Percentiles rank a stretch among this genome's conserved stretches.
These are phyloP conservation scores for Colletotrichum eremochloae DNA, from an alignment of 2,329 filamentous ascomycete genomes.

Conservation along the genomic window DNA sequence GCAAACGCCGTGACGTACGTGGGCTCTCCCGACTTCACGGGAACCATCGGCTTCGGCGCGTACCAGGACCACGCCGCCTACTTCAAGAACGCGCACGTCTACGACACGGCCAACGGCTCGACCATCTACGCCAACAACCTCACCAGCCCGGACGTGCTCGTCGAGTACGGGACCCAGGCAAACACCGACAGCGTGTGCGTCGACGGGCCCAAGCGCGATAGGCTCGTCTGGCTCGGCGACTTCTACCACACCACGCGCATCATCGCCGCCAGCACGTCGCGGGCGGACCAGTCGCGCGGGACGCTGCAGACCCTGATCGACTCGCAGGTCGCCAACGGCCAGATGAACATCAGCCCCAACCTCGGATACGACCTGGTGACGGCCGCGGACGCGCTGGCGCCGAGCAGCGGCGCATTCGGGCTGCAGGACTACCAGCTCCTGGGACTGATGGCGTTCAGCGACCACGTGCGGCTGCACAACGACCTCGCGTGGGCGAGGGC, in stretches of 20 bases:
- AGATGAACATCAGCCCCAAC: slow-evolving; percentile 35
- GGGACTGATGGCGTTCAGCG: slow-evolving; percentile 39
- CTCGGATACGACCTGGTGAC: slow-evolving; percentile 40
- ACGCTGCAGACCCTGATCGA: slow-evolving; percentile 50
- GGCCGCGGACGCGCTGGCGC: slow-evolving; percentile 3
- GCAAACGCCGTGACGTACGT: not conserved
- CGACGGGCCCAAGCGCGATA: slow-evolving; percentile 71
- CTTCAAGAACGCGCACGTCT: slow-evolving; percentile 51
- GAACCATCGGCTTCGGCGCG: slow-evolving; percentile 56
- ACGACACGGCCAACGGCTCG: slow-evolving; percentile 46
- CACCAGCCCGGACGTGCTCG: slow-evolving; percentile 48
- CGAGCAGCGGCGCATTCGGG: not conserved
- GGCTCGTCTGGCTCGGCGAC: slow-evolving; percentile 72
- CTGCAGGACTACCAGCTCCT: slow-evolving; percentile 45
- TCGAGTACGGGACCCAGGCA: slow-evolving; percentile 53
- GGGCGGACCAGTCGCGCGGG: slow-evolving; percentile 52
- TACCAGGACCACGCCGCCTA: slow-evolving; percentile 56
- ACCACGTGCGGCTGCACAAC: slow-evolving; percentile 41
- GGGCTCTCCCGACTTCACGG: slow-evolving; percentile 37
- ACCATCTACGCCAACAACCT: slow-evolving; percentile 50
- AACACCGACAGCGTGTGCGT: slow-evolving; percentile 50
- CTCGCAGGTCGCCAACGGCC: slow-evolving; percentile 35
- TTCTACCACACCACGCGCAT: slow-evolving; percentile 57
- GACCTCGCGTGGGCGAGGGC: slow-evolving; percentile 39
- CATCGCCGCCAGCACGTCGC: slow-evolving; percentile 51